phyloP scores from a whole-genome alignment of 1,284 basidiomycete genomes.

The Rhodotorula sp. region DNA sequence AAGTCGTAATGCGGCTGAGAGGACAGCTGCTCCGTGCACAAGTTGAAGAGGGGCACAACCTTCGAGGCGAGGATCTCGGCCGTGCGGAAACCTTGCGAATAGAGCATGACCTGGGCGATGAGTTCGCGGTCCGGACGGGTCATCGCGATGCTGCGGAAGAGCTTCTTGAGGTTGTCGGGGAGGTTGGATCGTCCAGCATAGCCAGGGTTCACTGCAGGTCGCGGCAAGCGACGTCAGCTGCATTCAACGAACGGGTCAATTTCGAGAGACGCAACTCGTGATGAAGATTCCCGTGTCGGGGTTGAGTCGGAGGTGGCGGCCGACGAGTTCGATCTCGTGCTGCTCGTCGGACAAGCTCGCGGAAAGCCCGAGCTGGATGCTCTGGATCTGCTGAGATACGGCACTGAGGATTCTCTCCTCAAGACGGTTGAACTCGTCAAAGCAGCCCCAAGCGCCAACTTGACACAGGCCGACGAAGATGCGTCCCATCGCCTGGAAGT shows the following conservation, averaged over 20 bases:
- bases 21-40: slow-evolving; percentile 94
- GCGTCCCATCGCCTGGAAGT: slow-evolving; percentile 99
- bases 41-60: slow-evolving; percentile 98
- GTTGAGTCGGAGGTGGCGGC: slow-evolving; percentile 88
- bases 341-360: slow-evolving; percentile 74
- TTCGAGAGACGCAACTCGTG: slow-evolving; percentile 24
- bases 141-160: slow-evolving; percentile 99
- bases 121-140: slow-evolving; percentile 95
- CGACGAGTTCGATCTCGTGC: slow-evolving; percentile 91
- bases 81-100: slow-evolving; percentile 98
- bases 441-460: slow-evolving; percentile 99
- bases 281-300: slow-evolving; percentile 73
- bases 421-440: slow-evolving; percentile 82
- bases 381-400: slow-evolving; percentile 98
- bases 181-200: slow-evolving; percentile 97
- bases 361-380: slow-evolving; percentile 91
- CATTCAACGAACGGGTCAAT: neutral
- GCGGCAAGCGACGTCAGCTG: neutral
- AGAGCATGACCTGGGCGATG: slow-evolving; percentile 98
- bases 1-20: slow-evolving; percentile 99
- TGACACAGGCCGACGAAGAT: slow-evolving; percentile 98
- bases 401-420: slow-evolving; percentile 97
- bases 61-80: slow-evolving; percentile 94
- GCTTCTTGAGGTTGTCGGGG: slow-evolving; percentile 88
- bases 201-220: slow-evolving; percentile 77